phyloP scores from a whole-genome alignment of 345 rosid species.

The Hibiscus mutabilis region DNA sequence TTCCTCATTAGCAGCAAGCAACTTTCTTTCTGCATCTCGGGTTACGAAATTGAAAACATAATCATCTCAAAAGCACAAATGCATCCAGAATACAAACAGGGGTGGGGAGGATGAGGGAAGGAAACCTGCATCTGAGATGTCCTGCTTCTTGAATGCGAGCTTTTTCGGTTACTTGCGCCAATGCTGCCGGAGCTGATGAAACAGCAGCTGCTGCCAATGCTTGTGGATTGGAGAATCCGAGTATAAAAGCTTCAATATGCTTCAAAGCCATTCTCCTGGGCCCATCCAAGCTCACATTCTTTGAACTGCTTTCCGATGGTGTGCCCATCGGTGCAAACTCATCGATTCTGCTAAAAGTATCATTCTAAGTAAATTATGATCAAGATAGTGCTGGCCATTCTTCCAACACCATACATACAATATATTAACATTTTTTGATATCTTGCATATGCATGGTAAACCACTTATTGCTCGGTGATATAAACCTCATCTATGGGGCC shows the following conservation, averaged over 20 bases:
- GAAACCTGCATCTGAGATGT: constrained; percentile 87
- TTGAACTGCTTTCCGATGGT: constrained; percentile 58
- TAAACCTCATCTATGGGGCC: no score
- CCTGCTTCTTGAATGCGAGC: constrained; percentile 95
- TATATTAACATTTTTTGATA: no score
- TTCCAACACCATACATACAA: no score
- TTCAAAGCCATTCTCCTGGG: constrained; percentile 73
- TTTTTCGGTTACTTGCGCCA: constrained; percentile 74
- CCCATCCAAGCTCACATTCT: constrained; percentile 66
- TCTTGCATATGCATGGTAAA: no score
- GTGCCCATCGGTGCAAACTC: constrained; percentile 54
- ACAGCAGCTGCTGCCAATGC: constrained; percentile 61
- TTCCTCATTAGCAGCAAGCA: not conserved
- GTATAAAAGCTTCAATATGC: constrained; percentile 59
- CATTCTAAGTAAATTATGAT: not conserved
- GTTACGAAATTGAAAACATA: not conserved
- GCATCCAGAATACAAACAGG: not conserved
- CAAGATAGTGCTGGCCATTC: not conserved
- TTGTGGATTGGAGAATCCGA: constrained; percentile 49
- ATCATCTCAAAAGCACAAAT: not conserved
- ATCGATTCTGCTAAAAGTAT: constrained; percentile 52
- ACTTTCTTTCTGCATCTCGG: not conserved
- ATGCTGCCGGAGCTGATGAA: constrained; percentile 69
- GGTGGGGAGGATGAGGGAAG: constrained; percentile 2
- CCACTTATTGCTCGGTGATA: no score